A percentile compares a stretch with the other conserved stretches of the same genome.
Evolutionary conservation across 1,284 basidiomycete species (phyloP).

Genomic region (Puccinia horiana): DNA sequence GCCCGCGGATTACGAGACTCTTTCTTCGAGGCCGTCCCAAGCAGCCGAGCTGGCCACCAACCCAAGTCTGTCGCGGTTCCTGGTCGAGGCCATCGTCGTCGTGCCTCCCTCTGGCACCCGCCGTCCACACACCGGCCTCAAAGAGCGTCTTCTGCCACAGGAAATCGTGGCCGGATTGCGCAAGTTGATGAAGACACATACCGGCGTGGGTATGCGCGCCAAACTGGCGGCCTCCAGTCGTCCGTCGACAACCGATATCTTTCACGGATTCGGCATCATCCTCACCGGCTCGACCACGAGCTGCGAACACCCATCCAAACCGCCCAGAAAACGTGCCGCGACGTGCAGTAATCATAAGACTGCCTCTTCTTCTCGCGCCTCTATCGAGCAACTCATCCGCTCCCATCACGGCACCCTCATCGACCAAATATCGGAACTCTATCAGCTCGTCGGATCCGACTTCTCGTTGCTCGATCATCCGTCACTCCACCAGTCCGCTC

Average conservation of each 20-base stretch:
- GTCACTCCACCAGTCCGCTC: too few relatives aligned
- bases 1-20: background rate
- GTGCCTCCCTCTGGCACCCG: background rate
- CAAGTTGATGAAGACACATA: slow-evolving; percentile 26
- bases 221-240: background rate
- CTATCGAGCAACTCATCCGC: slow-evolving; percentile 13
- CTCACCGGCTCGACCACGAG: background rate
- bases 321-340: too few relatives aligned
- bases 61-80: background rate
- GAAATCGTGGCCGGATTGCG: background rate
- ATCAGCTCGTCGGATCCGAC: background rate
- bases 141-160: slow-evolving; percentile 20
- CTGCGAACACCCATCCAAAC: background rate
- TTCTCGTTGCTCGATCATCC: background rate
- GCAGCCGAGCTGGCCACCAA: background rate
- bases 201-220: slow-evolving; percentile 31
- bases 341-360: too few relatives aligned
- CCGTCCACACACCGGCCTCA: background rate
- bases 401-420: slow-evolving; percentile 1
- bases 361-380: too few relatives aligned
- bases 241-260: background rate
- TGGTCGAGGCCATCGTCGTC: slow-evolving; percentile 39
- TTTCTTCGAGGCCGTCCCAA: background rate
- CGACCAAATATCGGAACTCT: slow-evolving; percentile 6
- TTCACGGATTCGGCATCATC: slow-evolving; percentile 26